These are phyloP conservation scores for Monosporascus sp. DNA, from an alignment of 2,329 filamentous ascomycete genomes.

Conservation along the genomic window DNA sequence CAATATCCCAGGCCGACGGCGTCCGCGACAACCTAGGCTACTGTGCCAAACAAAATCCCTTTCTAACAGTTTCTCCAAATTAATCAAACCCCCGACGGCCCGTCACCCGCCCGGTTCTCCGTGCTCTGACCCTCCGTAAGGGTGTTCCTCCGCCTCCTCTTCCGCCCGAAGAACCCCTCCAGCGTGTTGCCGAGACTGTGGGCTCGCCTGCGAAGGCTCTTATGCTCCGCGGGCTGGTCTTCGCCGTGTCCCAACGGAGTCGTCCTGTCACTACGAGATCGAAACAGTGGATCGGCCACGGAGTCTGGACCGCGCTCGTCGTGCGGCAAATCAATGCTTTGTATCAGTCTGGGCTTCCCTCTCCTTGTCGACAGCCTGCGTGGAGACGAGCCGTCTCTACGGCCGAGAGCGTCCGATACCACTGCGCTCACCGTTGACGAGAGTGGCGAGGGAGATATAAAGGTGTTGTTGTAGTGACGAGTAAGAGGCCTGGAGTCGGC, in stretches of 20 bases:
- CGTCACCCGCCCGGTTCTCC: conserved; percentile 8
- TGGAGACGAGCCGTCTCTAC: conserved; percentile 34
- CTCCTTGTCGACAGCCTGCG: conserved; percentile 41
- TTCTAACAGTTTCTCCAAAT: background rate
- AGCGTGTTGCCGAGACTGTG: conserved; percentile 36
- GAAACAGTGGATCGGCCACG: conserved; percentile 17
- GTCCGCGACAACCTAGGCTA: background rate
- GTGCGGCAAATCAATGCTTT: conserved; percentile 50
- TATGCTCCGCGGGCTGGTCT: conserved; percentile 7
- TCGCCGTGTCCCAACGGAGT: conserved; percentile 16
- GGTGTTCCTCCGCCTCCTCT: conserved; percentile 20
- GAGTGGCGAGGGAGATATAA: conserved; percentile 56
- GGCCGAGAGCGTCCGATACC: conserved; percentile 49
- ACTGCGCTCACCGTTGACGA: conserved; percentile 55
- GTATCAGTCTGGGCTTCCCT: conserved; percentile 44
- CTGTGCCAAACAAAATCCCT: background rate
- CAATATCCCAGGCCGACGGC: background rate
- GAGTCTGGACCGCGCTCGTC: conserved; percentile 24
- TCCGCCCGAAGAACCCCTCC: conserved; percentile 29
- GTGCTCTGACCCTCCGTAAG: conserved; percentile 19
- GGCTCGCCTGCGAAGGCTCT: conserved; percentile 27
- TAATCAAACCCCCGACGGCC: background rate
- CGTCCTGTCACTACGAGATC: conserved; percentile 9
- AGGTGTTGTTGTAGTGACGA: conserved; percentile 38
- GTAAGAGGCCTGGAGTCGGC: conserved; percentile 30